phyloP scores from a whole-genome alignment of 2,329 filamentous ascomycete genomes.

The Ascochyta viciae-villosae region DNA sequence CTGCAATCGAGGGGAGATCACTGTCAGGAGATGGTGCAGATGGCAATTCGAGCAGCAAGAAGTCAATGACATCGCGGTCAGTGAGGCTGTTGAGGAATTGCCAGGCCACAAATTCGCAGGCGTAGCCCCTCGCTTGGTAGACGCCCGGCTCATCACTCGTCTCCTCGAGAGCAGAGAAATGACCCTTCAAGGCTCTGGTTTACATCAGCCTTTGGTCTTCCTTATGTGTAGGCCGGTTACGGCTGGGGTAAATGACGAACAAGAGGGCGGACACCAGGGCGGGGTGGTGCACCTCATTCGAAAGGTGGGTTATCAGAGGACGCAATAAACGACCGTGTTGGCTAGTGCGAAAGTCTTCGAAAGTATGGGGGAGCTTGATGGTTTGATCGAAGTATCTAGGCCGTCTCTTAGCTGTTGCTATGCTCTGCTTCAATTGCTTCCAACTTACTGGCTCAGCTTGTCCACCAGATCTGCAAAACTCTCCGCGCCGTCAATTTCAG shows the following conservation, averaged over 20 bases:
- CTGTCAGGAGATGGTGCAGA: constrained; percentile 24
- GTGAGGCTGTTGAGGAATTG: constrained; percentile 75
- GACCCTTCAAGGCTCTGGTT: constrained; percentile 73
- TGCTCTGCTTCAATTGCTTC: constrained; percentile 1
- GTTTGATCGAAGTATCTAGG: constrained; percentile 58
- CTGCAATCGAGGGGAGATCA: constrained; percentile 18
- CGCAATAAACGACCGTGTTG: constrained; percentile 63
- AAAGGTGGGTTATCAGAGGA: constrained; percentile 71
- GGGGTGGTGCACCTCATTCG: constrained; percentile 68
- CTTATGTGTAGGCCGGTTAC: neutral
- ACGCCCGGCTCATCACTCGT: constrained; percentile 67
- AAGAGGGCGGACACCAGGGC: constrained; percentile 76
- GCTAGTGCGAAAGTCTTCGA: constrained; percentile 75
- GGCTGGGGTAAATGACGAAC: constrained; percentile 56
- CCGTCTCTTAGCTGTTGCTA: constrained; percentile 23
- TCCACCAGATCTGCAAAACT: constrained; percentile 69
- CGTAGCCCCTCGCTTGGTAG: constrained; percentile 72
- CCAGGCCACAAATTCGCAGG: constrained; percentile 84
- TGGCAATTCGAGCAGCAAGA: constrained; percentile 76
- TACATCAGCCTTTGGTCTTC: constrained; percentile 20
- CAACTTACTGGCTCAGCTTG: constrained; percentile 62
- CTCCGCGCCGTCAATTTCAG: constrained; percentile 65
- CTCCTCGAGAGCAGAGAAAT: constrained; percentile 68
- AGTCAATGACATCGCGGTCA: constrained; percentile 76
- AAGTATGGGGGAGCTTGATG: constrained; percentile 70